These are phyloP conservation scores for Lachnellula subtilissima DNA, from an alignment of 2,329 filamentous ascomycete species.

Conservation along the genomic window DNA sequence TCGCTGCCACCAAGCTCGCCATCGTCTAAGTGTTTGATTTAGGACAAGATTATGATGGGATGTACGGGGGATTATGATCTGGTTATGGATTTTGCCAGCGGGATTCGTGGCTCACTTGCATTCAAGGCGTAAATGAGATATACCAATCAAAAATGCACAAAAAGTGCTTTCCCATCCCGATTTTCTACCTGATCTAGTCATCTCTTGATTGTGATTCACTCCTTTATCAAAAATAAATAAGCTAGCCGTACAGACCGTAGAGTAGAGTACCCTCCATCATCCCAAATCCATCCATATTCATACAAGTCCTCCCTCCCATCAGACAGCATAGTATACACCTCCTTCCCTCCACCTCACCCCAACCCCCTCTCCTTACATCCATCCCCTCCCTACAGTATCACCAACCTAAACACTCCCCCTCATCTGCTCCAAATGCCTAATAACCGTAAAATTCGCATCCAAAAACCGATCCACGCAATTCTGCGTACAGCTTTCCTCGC, in stretches of 20 bases:
- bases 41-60: constrained; percentile 34
- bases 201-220: background rate
- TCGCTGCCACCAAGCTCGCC: constrained; percentile 96
- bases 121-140: constrained; percentile 32
- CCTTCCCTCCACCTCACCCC: background rate
- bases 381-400: background rate
- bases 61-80: constrained; percentile 19
- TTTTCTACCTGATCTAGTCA: constrained; percentile 4
- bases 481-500: constrained; percentile 76
- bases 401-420: constrained; percentile 29
- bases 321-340: background rate
- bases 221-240: background rate
- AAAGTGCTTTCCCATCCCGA: constrained; percentile 17
- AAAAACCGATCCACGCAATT: constrained; percentile 95
- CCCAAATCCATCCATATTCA: background rate
- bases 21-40: constrained; percentile 71
- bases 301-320: background rate
- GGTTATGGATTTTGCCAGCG: constrained; percentile 19
- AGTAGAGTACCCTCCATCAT: background rate
- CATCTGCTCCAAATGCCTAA: constrained; percentile 74
- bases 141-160: constrained; percentile 27
- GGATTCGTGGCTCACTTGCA: constrained; percentile 26
- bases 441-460: constrained; percentile 79
- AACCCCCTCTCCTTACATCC: background rate
- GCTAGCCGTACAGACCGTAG: background rate